Percentiles rank a stretch among this genome's conserved stretches.
Conservation (phyloP, 352 stramenopile species). For the Globisporangium sylvaticum region DNA sequence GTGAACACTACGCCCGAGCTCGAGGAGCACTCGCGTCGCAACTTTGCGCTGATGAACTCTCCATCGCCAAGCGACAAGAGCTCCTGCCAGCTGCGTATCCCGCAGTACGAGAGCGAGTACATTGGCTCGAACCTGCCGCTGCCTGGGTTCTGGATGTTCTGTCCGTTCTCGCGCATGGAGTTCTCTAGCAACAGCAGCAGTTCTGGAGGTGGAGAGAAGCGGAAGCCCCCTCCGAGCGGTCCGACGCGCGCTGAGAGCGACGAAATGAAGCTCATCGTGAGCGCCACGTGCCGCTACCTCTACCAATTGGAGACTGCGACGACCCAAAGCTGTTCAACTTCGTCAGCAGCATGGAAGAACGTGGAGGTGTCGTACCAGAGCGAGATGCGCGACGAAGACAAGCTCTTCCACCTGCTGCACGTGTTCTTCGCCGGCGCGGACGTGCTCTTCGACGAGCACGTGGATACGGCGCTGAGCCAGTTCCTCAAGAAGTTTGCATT, state of each 20-base stretch:
- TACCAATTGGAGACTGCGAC: constrained; percentile 42
- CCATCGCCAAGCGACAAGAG: constrained; percentile 21
- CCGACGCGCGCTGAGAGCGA: constrained; percentile 48
- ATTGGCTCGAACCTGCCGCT: constrained; percentile 52
- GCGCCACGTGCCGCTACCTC: constrained; percentile 58
- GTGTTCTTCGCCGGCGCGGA: constrained; percentile 71
- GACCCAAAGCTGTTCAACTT: neutral
- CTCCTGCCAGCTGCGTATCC: constrained; percentile 56
- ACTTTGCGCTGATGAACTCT: constrained; percentile 23
- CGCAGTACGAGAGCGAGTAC: constrained; percentile 51
- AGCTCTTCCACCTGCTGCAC: constrained; percentile 70
- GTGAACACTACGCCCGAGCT: constrained; percentile 54
- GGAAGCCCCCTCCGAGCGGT: constrained; percentile 1
- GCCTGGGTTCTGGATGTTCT: constrained; percentile 67
- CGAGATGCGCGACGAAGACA: constrained; percentile 47
- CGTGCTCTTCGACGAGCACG: constrained; percentile 65
- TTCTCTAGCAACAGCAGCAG: constrained; percentile 26
- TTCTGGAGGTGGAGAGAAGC: neutral
- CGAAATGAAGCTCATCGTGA: constrained; percentile 74
- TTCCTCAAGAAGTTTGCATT: constrained; percentile 45
- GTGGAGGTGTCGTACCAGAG: constrained; percentile 2
- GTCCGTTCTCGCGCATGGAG: constrained; percentile 64
- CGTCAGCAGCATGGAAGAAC: neutral
- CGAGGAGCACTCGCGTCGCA: constrained; percentile 40
- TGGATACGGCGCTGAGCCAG: constrained; percentile 45